Evolutionary conservation across 345 rosid genomes (phyloP).

Genomic region (Lepidium didymum): DNA sequence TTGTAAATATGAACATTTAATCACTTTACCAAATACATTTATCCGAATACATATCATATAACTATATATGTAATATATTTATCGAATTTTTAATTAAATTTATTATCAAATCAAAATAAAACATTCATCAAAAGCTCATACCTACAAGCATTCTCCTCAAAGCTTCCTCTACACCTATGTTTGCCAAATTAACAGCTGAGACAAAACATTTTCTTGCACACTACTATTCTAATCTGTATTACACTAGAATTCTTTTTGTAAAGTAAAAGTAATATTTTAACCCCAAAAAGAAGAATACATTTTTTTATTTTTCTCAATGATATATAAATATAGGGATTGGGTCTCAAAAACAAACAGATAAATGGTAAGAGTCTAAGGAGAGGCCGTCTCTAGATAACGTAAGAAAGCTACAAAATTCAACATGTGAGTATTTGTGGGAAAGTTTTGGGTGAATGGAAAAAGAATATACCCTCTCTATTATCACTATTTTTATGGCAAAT

Average conservation of each 20-base stretch:
- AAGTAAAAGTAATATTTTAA: not conserved
- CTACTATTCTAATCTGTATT: not conserved
- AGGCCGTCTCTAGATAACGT: constrained; percentile 23
- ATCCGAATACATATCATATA: no score
- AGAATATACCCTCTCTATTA: constrained; percentile 28
- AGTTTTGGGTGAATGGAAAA: constrained; percentile 27
- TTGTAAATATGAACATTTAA: no score
- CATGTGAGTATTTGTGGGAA: constrained; percentile 23
- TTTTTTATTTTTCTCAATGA: no score
- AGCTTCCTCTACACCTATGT: not conserved
- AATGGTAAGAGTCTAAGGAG: constrained; percentile 24
- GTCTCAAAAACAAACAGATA: constrained; percentile 20
- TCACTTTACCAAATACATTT: no score
- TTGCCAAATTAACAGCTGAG: not conserved
- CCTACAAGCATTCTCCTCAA: not conserved
- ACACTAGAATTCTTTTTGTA: not conserved
- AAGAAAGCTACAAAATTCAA: constrained; percentile 28
- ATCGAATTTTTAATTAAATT: no score
- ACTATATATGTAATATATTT: no score
- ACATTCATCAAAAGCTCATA: not conserved
- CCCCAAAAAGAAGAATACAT: no score
- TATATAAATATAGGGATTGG: no score
- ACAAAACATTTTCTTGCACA: not conserved
- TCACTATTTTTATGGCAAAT: constrained; percentile 8
- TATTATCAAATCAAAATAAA: not conserved